phyloP scores from a whole-genome alignment of 2,329 filamentous ascomycete species.

The Aspergillus sp. region DNA sequence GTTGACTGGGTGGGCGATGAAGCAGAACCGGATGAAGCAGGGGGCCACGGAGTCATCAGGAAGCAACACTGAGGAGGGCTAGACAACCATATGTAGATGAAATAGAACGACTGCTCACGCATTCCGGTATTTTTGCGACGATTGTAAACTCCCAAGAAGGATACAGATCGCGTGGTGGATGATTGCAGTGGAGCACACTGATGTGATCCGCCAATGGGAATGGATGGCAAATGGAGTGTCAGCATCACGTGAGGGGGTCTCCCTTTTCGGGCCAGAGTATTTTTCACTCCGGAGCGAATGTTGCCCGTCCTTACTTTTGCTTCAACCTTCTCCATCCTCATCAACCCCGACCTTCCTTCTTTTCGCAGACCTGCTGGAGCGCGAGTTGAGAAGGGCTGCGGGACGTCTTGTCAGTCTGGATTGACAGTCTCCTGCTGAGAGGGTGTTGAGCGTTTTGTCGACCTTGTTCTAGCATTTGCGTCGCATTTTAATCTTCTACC shows the following conservation, averaged over 20 bases:
- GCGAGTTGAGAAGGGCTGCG: conserved; percentile 26
- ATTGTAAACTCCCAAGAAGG: not conserved
- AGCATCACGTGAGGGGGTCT: conserved; percentile 14
- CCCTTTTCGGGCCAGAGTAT: conserved; percentile 9
- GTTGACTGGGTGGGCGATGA: conserved; percentile 47
- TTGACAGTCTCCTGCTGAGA: conserved; percentile 13
- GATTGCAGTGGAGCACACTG: not conserved
- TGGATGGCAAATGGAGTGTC: not conserved
- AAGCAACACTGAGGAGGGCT: conserved; percentile 23
- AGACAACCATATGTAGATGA: not conserved
- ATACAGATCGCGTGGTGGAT: too few relatives aligned
- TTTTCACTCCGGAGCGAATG: conserved; percentile 10
- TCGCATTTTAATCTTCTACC: conserved; percentile 15
- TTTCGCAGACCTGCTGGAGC: conserved; percentile 5
- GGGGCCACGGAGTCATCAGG: conserved; percentile 18
- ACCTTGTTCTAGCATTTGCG: conserved; percentile 19
- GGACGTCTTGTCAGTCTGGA: conserved; percentile 23
- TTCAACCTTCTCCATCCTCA: conserved; percentile 18
- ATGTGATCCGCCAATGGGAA: not conserved
- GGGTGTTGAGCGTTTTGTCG: conserved; percentile 18
- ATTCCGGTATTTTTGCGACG: not conserved
- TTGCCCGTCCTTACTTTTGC: not conserved
- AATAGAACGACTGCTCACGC: not conserved
- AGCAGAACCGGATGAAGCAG: conserved; percentile 40
- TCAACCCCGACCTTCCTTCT: conserved; percentile 17